Conservation (phyloP, 345 rosid species). For the Heritiera fomes region DNA sequence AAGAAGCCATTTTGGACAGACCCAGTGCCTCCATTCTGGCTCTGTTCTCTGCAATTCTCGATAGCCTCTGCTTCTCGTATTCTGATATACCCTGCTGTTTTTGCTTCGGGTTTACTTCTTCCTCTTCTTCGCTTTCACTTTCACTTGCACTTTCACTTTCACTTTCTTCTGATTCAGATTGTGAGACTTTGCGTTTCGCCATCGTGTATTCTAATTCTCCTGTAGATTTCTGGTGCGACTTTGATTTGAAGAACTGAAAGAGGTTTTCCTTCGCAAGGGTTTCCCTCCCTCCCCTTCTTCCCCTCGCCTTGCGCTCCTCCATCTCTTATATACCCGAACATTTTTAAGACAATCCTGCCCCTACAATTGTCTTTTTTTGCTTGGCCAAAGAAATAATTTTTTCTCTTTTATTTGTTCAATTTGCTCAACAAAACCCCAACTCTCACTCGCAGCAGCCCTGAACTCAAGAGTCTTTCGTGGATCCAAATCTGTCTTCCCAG, state of each 20-base stretch:
- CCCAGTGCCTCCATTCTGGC: constrained; percentile 85
- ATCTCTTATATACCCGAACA: background rate
- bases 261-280: background rate
- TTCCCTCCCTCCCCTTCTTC: background rate
- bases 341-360: background rate
- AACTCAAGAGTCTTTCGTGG: constrained; percentile 29
- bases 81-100: constrained; percentile 41
- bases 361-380: background rate
- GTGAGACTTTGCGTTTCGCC: constrained; percentile 26
- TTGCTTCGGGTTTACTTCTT: constrained; percentile 18
- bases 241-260: background rate
- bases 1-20: constrained; percentile 53
- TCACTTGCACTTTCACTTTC: constrained; percentile 31
- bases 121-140: constrained; percentile 35
- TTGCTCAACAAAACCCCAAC: constrained; percentile 30
- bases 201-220: constrained; percentile 14
- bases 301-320: background rate
- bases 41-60: constrained; percentile 78
- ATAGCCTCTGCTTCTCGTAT: constrained; percentile 67
- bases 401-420: no score
- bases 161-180: constrained; percentile 30
- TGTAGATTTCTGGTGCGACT: background rate
- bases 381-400: no score
- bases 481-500: constrained; percentile 30
- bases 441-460: constrained; percentile 28